Base-by-base conservation (phyloP, 2,329 filamentous ascomycete genomes). In the Venturia oleaginea region DNA sequence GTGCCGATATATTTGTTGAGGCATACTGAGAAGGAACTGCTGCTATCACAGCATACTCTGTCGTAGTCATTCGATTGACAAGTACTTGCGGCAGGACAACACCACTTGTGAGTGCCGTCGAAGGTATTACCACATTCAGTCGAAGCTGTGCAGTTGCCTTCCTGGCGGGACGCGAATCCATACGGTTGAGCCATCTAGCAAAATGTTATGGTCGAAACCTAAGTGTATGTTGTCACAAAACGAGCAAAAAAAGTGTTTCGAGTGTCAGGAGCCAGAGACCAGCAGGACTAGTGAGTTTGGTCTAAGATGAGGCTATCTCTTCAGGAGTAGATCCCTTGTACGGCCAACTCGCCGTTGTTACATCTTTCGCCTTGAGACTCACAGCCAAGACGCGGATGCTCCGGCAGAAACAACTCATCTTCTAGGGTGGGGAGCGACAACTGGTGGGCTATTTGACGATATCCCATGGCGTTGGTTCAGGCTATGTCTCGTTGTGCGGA, bases 131-230 rank as follows among this genome's bases (percentile, higher is more conserved):
- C 30, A 22, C 51, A 32, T 15, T 57, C 51, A 8, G 5, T 57
- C 34, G 51, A 19, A 34, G 51, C 27, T 17, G 51, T 57, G 17
- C 51, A 34, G 34, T 57, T 57, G 51, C 51, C 51, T 13, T 57
- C 27, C 51, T 57, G 15, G 30, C 51, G 51, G 30, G 51, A 57
- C 51, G 51, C 51, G 22, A 57, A 57, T 57, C 51, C 51, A 57
- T 32, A 57, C 13, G 51, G 51, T 57, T 34, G 15, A 19, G 19
- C 51, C 51, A 57, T 57, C 24, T 27, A 34, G 27, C 1, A 27
- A 15, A 34, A n/a, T 57, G 27, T 34, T 17, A 32, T 32, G 13
- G 15, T n/a, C n/a, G 30, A 19, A 22, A 57, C 13, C n/a, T 22
- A 30, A 13, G 51, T 19, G 27, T 19, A n/a, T 34, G 4, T 30